A percentile compares a stretch with the other conserved stretches of the same genome.
Conservation (phyloP, 192 early-diverging fungal genomes). For the Entomortierella lignicola region DNA sequence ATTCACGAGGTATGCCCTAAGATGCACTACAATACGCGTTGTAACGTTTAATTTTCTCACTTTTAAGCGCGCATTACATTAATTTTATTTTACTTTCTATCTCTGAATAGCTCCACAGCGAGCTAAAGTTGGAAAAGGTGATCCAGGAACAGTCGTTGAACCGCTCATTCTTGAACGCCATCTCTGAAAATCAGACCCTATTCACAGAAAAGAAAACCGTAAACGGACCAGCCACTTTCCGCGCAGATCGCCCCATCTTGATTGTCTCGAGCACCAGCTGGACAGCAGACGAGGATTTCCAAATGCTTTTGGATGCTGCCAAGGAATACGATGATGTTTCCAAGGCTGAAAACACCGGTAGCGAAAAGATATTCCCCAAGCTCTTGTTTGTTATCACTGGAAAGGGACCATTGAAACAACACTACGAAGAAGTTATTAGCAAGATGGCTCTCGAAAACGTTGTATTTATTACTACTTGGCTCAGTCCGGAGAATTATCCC, state of each 20-base stretch:
- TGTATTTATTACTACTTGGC: slow-evolving; percentile 82
- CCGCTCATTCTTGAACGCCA: slow-evolving; percentile 47
- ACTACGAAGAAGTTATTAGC: slow-evolving; percentile 75
- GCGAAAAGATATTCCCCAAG: slow-evolving; percentile 54
- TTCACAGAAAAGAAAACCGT: slow-evolving; percentile 56
- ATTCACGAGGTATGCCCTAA: slow-evolving; percentile 68
- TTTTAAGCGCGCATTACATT: not conserved
- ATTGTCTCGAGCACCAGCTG: slow-evolving; percentile 92
- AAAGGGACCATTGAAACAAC: slow-evolving; percentile 82
- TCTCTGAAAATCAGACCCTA: slow-evolving; percentile 51
- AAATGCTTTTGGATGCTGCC: slow-evolving; percentile 77
- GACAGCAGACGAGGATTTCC: slow-evolving; percentile 98
- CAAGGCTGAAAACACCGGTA: slow-evolving; percentile 22
- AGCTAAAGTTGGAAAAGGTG: slow-evolving; percentile 57
- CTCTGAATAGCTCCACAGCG: slow-evolving; percentile 52
- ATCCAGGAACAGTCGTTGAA: slow-evolving; percentile 54
- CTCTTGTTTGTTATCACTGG: slow-evolving; percentile 92
- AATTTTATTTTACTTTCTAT: not conserved
- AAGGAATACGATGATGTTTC: slow-evolving; percentile 62
- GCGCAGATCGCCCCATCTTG: slow-evolving; percentile 75
- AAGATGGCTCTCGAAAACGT: slow-evolving; percentile 64
- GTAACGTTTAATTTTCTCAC: not conserved
- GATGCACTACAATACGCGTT: not conserved
- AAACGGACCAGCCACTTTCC: slow-evolving; percentile 41
- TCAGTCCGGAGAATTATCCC: slow-evolving; percentile 86